phyloP scores from a whole-genome alignment of 2,329 filamentous ascomycete species.

The Talaromyces sp. region DNA sequence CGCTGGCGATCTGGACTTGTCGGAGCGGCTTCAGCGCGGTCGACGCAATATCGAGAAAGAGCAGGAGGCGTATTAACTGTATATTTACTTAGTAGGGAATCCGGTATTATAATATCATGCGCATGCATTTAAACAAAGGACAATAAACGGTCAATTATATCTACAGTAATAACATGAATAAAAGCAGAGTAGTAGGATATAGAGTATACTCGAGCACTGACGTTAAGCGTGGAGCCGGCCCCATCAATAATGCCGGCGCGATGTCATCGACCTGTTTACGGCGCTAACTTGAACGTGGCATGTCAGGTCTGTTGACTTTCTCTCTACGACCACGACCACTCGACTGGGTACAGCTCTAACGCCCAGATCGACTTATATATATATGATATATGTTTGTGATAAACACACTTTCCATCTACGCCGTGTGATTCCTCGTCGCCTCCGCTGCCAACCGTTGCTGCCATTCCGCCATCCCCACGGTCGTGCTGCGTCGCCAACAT shows the following conservation, averaged over 20 bases:
- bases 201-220: background rate
- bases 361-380: background rate
- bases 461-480: background rate
- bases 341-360: background rate
- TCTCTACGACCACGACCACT: background rate
- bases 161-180: background rate
- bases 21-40: slow-evolving; percentile 37
- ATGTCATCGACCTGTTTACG: background rate
- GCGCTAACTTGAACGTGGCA: background rate
- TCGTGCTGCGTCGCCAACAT: slow-evolving; percentile 25
- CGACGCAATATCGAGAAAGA: slow-evolving; percentile 30
- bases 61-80: slow-evolving; percentile 33
- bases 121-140: background rate
- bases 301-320: background rate
- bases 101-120: background rate
- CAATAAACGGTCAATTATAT: background rate
- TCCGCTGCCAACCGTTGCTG: background rate
- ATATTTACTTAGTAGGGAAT: background rate
- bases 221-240: background rate
- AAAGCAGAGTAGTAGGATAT: no score
- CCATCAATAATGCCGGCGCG: background rate
- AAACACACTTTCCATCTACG: background rate
- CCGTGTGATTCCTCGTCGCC: background rate
- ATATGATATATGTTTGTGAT: background rate
- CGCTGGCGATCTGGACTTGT: slow-evolving; percentile 40